Base-by-base conservation (phyloP, 768 basidiomycete genomes). In the Exidia glandulosa region DNA sequence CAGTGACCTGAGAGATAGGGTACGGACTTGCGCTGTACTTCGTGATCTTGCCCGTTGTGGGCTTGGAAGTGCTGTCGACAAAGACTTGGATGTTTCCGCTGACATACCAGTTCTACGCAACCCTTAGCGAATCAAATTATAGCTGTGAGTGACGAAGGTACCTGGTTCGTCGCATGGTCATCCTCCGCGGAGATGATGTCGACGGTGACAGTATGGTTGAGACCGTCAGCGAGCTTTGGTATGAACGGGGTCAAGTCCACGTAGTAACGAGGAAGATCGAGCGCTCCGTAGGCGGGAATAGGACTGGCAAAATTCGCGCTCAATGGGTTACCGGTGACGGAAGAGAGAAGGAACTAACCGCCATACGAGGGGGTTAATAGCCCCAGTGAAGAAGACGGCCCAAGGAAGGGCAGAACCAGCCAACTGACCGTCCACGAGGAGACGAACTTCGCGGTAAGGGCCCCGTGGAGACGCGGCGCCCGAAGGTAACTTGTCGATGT, bases 221-320 rank as follows among this genome's bases (percentile, higher is more conserved):
- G 69, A 2, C 84, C 84, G 60, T 88, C 87, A 0, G 83, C 77
- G 34, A 91, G 76, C 23, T 84, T 66, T 5, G 87, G 87, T 0
- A 86, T 78, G 68, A 90, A 90, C 1, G 88, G 87, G 7, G 88
- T 89, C 57, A 89, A 70, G 69, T 90, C 89, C 23, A 90, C 63
- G 68, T 84, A 84, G 69, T 90, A 90, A 1, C 84, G 87, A 1
- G 89, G 88, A 13, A 88, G 76, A 65, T 90, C 87, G 29, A 89
- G 72, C 2, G 87, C 86, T 10, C 87, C 86, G 61, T 88, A 90
- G 1, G 88, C 81, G 1, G 86, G 78, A 68, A 90, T 88, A 1
- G 88, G 88, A 56, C 85, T 84, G 55, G 9, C 16, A 29, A 60
- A 23, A 37, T 7, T 56, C 14, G 23, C 19, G 29, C 7, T 29